These are phyloP conservation scores for Paecilomyces sp. DNA, from an alignment of 2,329 filamentous ascomycete genomes.

Conservation along the genomic window DNA sequence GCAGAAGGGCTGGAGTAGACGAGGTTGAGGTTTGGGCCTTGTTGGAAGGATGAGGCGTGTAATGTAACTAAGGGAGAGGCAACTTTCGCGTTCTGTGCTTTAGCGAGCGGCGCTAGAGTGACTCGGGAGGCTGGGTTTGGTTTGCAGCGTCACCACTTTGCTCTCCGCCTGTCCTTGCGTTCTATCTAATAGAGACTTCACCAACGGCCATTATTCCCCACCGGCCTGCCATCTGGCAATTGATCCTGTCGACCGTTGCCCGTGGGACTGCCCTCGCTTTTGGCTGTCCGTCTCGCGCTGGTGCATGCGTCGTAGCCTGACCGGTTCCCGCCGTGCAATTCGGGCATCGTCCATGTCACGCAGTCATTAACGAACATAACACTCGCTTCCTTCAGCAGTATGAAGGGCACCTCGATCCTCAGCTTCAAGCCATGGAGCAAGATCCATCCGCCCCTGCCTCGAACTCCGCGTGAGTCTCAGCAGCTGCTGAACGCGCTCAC, in stretches of 20 bases:
- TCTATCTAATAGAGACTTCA: slow-evolving; percentile 9
- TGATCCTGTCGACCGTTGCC: neutral
- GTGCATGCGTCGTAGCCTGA: neutral
- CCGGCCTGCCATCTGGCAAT: slow-evolving; percentile 5
- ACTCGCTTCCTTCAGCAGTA: slow-evolving; percentile 22
- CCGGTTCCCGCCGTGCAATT: neutral
- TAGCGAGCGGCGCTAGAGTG: slow-evolving; percentile 23
- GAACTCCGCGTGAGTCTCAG: slow-evolving; percentile 51
- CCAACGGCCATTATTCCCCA: slow-evolving; percentile 4
- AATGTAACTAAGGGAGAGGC: slow-evolving; percentile 6
- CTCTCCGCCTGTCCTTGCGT: neutral
- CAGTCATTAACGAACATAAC: neutral
- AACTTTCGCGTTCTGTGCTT: slow-evolving; percentile 15
- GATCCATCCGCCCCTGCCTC: slow-evolving; percentile 45
- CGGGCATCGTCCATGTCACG: slow-evolving; percentile 4
- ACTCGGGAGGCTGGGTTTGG: slow-evolving; percentile 3
- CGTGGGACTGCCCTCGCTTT: slow-evolving; percentile 2
- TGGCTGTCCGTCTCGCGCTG: neutral
- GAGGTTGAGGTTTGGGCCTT: slow-evolving; percentile 10
- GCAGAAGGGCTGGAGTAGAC: slow-evolving; percentile 9
- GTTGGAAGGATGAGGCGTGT: slow-evolving; percentile 9
- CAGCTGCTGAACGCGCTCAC: slow-evolving; percentile 55
- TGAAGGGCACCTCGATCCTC: slow-evolving; percentile 46
- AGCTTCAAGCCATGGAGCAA: slow-evolving; percentile 46
- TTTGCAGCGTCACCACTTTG: neutral